These are phyloP conservation scores for Fusarium chaquense DNA, from an alignment of 2,329 filamentous ascomycete species.

Conservation along the genomic window DNA sequence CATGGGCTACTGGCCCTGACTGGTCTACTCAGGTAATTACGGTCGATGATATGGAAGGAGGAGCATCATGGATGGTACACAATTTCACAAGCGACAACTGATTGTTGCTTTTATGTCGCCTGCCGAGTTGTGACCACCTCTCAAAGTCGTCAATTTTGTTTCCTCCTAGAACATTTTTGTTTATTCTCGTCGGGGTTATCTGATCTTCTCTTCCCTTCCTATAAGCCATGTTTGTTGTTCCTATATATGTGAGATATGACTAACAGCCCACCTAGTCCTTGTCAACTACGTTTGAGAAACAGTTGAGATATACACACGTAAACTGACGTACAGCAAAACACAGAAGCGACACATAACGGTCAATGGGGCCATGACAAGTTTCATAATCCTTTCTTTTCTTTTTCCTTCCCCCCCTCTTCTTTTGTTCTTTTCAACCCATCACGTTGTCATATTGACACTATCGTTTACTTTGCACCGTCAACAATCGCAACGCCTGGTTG, in stretches of 20 bases:
- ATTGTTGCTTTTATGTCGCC: background rate
- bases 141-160: background rate
- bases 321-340: slow-evolving; percentile 16
- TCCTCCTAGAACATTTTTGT: background rate
- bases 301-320: slow-evolving; percentile 22
- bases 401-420: background rate
- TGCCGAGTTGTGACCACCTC: background rate
- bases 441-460: background rate
- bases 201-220: slow-evolving; percentile 31
- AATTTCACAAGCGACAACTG: background rate
- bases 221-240: slow-evolving; percentile 4
- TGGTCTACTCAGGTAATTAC: background rate
- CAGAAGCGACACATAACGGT: slow-evolving; percentile 9
- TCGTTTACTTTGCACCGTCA: background rate
- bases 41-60: slow-evolving; percentile 7
- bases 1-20: background rate
- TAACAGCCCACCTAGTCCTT: slow-evolving; percentile 11
- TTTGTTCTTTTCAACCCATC: background rate
- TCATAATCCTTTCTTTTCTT: slow-evolving; percentile 16
- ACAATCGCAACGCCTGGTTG: background rate
- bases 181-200: slow-evolving; percentile 20
- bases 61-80: slow-evolving; percentile 9
- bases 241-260: slow-evolving; percentile 22
- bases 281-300: slow-evolving; percentile 20
- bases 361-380: slow-evolving; percentile 9